Base-by-base conservation (phyloP, 768 basidiomycete species). In the Suillus americanus region DNA sequence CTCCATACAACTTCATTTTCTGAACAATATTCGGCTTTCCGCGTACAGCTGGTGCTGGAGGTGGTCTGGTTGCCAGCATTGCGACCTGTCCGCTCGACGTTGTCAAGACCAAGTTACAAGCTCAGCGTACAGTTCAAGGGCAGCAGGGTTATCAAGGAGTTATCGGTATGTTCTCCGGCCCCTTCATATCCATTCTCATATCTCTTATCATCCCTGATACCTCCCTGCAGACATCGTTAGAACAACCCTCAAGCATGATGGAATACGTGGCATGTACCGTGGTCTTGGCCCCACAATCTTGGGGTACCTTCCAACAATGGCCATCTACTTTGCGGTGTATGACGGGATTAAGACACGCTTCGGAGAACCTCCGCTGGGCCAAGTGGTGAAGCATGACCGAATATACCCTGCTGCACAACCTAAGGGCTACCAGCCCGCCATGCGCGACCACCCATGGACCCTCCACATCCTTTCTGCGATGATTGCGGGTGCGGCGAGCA, bases 241-340 rank as follows among this genome's bases (percentile, higher is more conserved):
- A 68, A 75, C 78, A 28, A 90, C 93, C 66, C 76, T 86, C 70
- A 71, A 74, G 68, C 80, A 86, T 61, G 85, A 92, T 65, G 97
- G 97, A 16, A 68, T 97, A 60, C 87, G 90, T 62, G 97, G 97
- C 16, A 81, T 98, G 66, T 99, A 99, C 78, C 88, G 97, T 48
- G 97, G 97, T n/a, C 84, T 99, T 23, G 96, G 97, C 23, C 97
- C 97, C 16, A 99, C 97, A 23, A 85, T 99, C 63, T 84, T 96
- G 9, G 97, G 97, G 16, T 99, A 99, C 79, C 86, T 99, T 46
- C 97, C 97, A 25, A 99, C 97, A 3, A 99, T 96, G 97, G 97
- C 95, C 30, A 99, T 99, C 70, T 99, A 98, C 77, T 99, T 99
- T 77, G 89, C 95, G 25, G 94, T 99, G 30, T 99, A 99, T 79